Percentiles rank a stretch among this genome's conserved stretches.
Evolutionary conservation across 169 alveolate genomes (phyloP).

Genomic region (Plasmodium vinckei): DNA sequence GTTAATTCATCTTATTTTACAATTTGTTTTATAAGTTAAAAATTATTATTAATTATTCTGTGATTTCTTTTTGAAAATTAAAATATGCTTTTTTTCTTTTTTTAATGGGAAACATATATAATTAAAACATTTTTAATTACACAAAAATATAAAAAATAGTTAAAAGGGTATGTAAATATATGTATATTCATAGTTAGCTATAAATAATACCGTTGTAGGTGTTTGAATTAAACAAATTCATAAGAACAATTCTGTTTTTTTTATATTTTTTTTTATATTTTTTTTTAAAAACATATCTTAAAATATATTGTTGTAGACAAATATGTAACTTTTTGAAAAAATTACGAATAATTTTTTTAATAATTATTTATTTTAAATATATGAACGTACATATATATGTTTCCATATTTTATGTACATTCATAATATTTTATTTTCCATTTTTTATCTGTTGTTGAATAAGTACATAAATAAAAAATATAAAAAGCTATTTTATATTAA

Average conservation of each 20-base stretch:
- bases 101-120: background rate
- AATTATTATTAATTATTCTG: background rate
- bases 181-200: slow-evolving; percentile 18
- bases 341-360: slow-evolving; percentile 1
- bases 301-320: slow-evolving; percentile 4
- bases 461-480: background rate
- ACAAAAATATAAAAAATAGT: no score
- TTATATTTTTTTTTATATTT: slow-evolving; percentile 20
- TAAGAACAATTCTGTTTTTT: slow-evolving; percentile 27
- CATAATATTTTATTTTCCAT: background rate
- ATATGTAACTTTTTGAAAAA: slow-evolving; percentile 25
- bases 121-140: background rate
- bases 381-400: background rate
- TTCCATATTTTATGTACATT: background rate
- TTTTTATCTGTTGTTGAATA: background rate
- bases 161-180: background rate
- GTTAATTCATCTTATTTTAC: background rate
- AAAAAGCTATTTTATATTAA: no score
- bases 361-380: background rate
- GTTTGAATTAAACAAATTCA: slow-evolving; percentile 7
- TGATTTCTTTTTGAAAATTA: background rate
- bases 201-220: slow-evolving; percentile 17
- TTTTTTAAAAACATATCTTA: slow-evolving; percentile 22
- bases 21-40: background rate
- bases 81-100: background rate